Conservation (phyloP, 805 yeast genomes). For the Suhomyces sp. region DNA sequence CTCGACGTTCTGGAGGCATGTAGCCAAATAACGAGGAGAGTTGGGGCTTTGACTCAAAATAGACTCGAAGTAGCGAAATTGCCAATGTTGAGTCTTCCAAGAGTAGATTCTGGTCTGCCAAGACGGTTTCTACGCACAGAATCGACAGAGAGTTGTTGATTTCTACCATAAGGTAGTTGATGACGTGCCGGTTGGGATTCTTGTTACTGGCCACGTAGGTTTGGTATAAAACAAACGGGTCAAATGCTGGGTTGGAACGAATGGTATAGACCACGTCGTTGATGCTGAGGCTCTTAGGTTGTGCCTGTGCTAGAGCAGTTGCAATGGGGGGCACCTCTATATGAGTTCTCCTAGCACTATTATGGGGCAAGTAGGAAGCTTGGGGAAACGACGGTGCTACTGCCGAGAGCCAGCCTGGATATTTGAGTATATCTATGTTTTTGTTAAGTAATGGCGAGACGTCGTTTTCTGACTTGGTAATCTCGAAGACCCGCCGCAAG, state of each 20-base stretch:
- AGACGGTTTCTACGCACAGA: slow-evolving; percentile 2
- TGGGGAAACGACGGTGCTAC: slow-evolving; percentile 2
- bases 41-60: background rate
- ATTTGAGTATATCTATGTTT: background rate
- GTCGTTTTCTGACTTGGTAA: background rate
- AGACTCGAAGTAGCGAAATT: background rate
- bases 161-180: slow-evolving; percentile 8
- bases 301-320: background rate
- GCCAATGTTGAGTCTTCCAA: slow-evolving; percentile 8
- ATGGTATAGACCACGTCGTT: slow-evolving; percentile 9
- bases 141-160: background rate
- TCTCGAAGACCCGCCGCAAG: slow-evolving; percentile 5
- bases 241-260: slow-evolving; percentile 2
- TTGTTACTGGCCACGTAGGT: slow-evolving; percentile 5
- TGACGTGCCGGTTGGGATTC: slow-evolving; percentile 9
- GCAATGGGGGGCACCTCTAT: background rate
- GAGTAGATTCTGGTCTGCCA: background rate
- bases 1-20: background rate
- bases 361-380: background rate
- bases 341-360: background rate
- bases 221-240: slow-evolving; percentile 9
- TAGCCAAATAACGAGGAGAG: background rate
- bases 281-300: slow-evolving; percentile 5
- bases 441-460: background rate
- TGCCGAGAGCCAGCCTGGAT: slow-evolving; percentile 12